These are phyloP conservation scores for Termitomyces sp. DNA, from an alignment of 768 basidiomycete species.

Conservation along the genomic window DNA sequence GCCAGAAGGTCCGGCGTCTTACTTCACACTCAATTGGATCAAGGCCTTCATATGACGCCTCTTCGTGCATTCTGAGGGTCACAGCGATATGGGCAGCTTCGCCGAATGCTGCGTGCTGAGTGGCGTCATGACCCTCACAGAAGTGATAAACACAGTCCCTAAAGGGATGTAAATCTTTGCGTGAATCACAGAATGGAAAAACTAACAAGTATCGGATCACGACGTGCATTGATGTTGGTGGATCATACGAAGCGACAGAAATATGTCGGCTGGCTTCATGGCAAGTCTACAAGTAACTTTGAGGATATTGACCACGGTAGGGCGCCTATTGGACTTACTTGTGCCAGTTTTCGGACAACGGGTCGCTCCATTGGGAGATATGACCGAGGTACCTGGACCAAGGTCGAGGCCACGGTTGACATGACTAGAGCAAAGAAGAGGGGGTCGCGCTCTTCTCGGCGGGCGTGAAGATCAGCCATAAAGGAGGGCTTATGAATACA, in stretches of 20 bases:
- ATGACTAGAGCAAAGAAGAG: slow-evolving; percentile 90
- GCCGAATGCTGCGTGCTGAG: slow-evolving; percentile 84
- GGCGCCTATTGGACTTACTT: slow-evolving; percentile 25
- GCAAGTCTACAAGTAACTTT: slow-evolving; percentile 47
- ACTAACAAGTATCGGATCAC: slow-evolving; percentile 87
- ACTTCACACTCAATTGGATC: slow-evolving; percentile 89
- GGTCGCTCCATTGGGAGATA: slow-evolving; percentile 86
- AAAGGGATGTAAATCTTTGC: slow-evolving; percentile 5
- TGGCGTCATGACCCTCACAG: slow-evolving; percentile 84
- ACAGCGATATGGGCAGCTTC: slow-evolving; percentile 84
- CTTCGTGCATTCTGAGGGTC: slow-evolving; percentile 83
- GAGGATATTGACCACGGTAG: background rate
- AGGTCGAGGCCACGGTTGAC: slow-evolving; percentile 82
- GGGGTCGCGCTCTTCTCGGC: slow-evolving; percentile 82
- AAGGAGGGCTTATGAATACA: slow-evolving; percentile 90
- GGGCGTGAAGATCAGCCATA: slow-evolving; percentile 81
- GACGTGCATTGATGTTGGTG: slow-evolving; percentile 80
- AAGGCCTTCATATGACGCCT: slow-evolving; percentile 75
- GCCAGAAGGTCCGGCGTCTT: slow-evolving; percentile 83
- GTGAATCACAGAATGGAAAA: background rate
- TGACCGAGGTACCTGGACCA: slow-evolving; percentile 84
- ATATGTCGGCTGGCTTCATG: slow-evolving; percentile 82
- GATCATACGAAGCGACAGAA: slow-evolving; percentile 77
- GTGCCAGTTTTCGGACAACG: slow-evolving; percentile 81
- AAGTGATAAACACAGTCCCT: slow-evolving; percentile 87